A percentile compares a stretch with the other conserved stretches of the same genome.
These are phyloP conservation scores for Capsicum pubescens DNA, from an alignment of 257 asterid species.

Conservation along the genomic window DNA sequence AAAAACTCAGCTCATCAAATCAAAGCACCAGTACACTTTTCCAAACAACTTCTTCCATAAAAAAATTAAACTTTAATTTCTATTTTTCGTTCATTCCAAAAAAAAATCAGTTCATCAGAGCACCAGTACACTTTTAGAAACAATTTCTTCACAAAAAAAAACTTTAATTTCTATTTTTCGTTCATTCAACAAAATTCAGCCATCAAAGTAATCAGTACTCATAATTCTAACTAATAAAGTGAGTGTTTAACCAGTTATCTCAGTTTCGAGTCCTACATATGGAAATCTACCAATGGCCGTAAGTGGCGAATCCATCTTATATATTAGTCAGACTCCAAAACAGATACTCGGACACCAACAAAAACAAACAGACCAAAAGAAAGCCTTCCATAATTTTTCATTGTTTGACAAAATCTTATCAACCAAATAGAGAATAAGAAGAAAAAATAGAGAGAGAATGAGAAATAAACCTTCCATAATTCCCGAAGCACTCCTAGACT, in stretches of 20 bases:
- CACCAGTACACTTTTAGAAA: too few species aligned
- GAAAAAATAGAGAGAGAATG: not conserved
- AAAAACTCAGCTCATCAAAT: not conserved
- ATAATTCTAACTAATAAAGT: not conserved
- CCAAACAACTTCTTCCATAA: too few species aligned
- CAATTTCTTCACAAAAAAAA: not conserved
- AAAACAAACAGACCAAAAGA: too few species aligned
- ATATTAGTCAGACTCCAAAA: too few species aligned
- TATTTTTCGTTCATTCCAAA: not conserved
- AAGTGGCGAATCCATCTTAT: too few species aligned
- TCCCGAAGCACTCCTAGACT: conserved; percentile 72
- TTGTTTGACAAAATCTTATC: not conserved
- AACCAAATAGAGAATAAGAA: not conserved
- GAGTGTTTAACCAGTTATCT: too few species aligned
- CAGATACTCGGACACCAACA: not conserved
- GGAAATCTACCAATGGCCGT: too few species aligned
- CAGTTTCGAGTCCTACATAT: too few species aligned
- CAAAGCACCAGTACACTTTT: too few species aligned
- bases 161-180: not conserved
- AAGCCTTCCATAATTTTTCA: too few species aligned
- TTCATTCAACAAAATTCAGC: too few species aligned
- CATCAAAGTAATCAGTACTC: not conserved
- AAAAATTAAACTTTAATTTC: not conserved
- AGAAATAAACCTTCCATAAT: conserved; percentile 60
- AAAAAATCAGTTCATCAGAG: not conserved